Conservation (phyloP, 2,329 filamentous ascomycete genomes). For the Aureobasidium mangrovei region DNA sequence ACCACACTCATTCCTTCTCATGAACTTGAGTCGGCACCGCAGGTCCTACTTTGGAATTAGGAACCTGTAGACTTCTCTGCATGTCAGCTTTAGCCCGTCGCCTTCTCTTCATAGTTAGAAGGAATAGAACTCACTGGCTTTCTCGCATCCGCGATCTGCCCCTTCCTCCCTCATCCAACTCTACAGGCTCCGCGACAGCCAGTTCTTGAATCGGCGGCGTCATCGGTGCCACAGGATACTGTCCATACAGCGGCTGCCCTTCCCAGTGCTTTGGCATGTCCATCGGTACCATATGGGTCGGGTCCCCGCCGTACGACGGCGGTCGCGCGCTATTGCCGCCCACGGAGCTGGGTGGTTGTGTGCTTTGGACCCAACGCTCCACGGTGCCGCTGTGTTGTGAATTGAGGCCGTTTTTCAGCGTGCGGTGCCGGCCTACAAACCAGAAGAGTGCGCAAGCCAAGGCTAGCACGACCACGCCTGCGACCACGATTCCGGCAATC, state of each 20-base stretch:
- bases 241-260: not conserved
- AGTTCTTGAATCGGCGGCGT: conserved; percentile 1
- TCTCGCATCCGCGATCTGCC: not conserved
- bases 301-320: not conserved
- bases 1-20: conserved; percentile 4
- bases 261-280: not conserved
- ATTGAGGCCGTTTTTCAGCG: not conserved
- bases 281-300: not conserved
- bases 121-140: not conserved
- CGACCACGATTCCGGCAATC: conserved; percentile 50
- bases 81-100: not conserved
- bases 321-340: not conserved
- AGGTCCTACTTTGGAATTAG: not conserved
- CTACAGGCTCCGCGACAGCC: not conserved
- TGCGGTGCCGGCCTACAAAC: conserved; percentile 46
- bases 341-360: not conserved
- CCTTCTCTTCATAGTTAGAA: not conserved
- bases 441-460: conserved; percentile 54
- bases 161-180: conserved; percentile 2
- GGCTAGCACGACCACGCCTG: conserved; percentile 53
- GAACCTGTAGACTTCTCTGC: not conserved
- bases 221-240: not conserved
- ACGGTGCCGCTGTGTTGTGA: not conserved
- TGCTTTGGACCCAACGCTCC: conserved; percentile 1
- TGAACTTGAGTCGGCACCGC: not conserved